Evolutionary conservation across 139 green algal genomes (phyloP).

Genomic region (Ostreobium quekettii): DNA sequence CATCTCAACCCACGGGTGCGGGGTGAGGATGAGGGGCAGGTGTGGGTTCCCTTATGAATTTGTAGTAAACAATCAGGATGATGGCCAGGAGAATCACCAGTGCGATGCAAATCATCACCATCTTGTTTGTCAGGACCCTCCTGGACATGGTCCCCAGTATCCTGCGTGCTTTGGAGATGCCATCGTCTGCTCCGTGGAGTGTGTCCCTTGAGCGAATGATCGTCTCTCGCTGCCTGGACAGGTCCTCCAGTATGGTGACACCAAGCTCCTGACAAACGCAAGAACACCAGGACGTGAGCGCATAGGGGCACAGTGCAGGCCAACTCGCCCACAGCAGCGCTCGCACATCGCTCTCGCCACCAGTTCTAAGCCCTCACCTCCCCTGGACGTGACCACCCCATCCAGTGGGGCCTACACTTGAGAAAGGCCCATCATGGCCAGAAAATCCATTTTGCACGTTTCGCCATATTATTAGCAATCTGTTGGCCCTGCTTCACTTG

Average conservation of each 20-base stretch:
- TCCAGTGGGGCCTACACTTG: background rate
- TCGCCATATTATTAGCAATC: slow-evolving; percentile 2
- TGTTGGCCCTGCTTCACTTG: slow-evolving; percentile 26
- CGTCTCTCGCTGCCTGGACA: slow-evolving; percentile 87
- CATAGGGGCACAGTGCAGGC: background rate
- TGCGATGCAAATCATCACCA: slow-evolving; percentile 54
- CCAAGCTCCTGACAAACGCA: slow-evolving; percentile 73
- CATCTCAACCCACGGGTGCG: too few species aligned
- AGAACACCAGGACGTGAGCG: background rate
- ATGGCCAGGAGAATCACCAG: slow-evolving; percentile 40
- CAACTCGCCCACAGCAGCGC: background rate
- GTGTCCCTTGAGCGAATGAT: slow-evolving; percentile 77
- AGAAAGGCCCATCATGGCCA: slow-evolving; percentile 11
- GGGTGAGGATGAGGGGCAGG: too few species aligned
- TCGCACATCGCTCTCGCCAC: background rate
- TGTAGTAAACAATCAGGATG: slow-evolving; percentile 49
- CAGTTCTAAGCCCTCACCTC: background rate
- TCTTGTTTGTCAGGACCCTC: slow-evolving; percentile 83
- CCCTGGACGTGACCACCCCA: background rate
- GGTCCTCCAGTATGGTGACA: slow-evolving; percentile 79
- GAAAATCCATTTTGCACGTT: slow-evolving; percentile 19
- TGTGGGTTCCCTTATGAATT: too few species aligned
- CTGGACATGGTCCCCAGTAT: slow-evolving; percentile 76
- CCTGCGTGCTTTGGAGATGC: slow-evolving; percentile 73
- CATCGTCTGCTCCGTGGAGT: slow-evolving; percentile 81